Conservation (phyloP, 208 protist genomes). For the Leishmania lainsoni region DNA sequence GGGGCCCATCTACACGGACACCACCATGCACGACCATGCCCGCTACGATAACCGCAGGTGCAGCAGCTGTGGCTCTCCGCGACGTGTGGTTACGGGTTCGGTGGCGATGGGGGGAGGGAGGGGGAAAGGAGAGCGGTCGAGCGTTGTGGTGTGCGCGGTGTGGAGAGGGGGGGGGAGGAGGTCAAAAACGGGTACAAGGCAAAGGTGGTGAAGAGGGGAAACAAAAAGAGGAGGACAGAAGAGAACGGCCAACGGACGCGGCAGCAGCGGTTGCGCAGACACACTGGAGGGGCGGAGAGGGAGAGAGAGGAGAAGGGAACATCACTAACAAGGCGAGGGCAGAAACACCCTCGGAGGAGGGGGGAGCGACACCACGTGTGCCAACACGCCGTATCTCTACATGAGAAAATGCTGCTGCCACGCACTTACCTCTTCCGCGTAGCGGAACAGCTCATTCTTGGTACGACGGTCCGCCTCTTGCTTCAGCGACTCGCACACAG, state of each 20-base stretch:
- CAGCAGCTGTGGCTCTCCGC: too few relatives aligned
- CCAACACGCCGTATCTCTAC: neutral
- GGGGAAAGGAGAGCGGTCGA: neutral
- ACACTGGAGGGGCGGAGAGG: neutral
- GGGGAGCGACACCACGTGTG: neutral
- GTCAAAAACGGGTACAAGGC: neutral
- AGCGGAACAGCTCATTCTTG: slow-evolving; percentile 63
- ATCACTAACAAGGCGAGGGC: neutral
- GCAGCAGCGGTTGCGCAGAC: neutral
- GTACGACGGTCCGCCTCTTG: slow-evolving; percentile 60
- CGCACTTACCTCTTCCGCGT: slow-evolving; percentile 65
- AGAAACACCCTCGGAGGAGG: neutral
- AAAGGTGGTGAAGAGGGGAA: neutral
- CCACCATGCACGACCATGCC: too few relatives aligned
- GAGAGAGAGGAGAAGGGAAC: neutral
- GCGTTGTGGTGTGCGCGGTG: neutral
- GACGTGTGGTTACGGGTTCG: too few relatives aligned
- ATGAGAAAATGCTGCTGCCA: slow-evolving; percentile 79
- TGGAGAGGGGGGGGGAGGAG: neutral
- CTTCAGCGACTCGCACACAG: slow-evolving; percentile 69
- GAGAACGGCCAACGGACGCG: neutral
- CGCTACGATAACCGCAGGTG: too few relatives aligned
- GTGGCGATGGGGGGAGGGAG: too few relatives aligned
- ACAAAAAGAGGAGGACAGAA: too few relatives aligned
- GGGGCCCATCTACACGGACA: too few relatives aligned